A percentile compares a stretch with the other conserved stretches of the same genome.
These are phyloP conservation scores for Macrolepiota fuliginosa DNA, from an alignment of 768 basidiomycete species.

Conservation along the genomic window DNA sequence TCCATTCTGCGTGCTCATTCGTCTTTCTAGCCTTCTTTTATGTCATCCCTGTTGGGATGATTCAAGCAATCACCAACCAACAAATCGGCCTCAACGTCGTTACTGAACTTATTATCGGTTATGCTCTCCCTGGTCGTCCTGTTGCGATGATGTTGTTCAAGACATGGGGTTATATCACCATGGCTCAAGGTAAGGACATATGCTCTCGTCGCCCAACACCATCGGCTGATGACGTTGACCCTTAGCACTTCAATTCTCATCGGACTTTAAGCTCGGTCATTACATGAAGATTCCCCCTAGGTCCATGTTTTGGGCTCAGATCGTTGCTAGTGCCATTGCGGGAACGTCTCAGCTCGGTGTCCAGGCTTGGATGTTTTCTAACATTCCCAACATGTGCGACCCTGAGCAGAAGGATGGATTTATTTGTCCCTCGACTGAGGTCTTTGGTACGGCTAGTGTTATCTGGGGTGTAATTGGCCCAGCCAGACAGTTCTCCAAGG, in stretches of 20 bases:
- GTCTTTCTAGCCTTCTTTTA: constrained; percentile 48
- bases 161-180: constrained; percentile 75
- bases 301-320: constrained; percentile 70
- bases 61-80: constrained; percentile 77
- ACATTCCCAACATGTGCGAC: constrained; percentile 61
- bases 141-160: constrained; percentile 88
- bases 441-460: constrained; percentile 78
- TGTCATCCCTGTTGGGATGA: constrained; percentile 67
- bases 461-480: constrained; percentile 87
- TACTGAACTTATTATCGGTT: constrained; percentile 80
- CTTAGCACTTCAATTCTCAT: constrained; percentile 61
- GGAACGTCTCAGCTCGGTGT: constrained; percentile 76
- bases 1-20: background rate
- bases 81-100: constrained; percentile 75
- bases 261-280: constrained; percentile 80
- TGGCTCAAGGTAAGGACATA: constrained; percentile 42
- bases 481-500: constrained; percentile 61
- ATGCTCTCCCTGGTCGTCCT: constrained; percentile 73
- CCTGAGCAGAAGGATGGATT: constrained; percentile 57
- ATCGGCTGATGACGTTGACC: background rate
- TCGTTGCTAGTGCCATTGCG: constrained; percentile 63
- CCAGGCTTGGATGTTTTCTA: constrained; percentile 74
- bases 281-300: constrained; percentile 75
- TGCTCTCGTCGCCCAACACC: background rate
- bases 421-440: constrained; percentile 66